phyloP scores from a whole-genome alignment of 495 filamentous ascomycete species.

The Aspergillus olivimuriae region DNA sequence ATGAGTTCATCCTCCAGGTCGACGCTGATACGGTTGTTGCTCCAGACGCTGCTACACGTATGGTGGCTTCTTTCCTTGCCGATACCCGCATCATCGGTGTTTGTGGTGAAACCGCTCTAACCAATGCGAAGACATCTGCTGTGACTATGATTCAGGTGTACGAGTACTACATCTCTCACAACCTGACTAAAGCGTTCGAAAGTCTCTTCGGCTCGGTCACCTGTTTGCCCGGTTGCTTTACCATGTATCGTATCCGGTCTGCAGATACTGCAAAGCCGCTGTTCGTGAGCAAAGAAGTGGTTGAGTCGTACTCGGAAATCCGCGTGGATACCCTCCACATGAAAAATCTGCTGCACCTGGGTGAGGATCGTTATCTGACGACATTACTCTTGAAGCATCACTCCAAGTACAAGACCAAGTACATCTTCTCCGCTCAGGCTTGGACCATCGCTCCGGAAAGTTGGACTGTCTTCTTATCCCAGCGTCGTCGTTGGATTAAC shows the following conservation, averaged over 20 bases:
- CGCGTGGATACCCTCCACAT: conserved; percentile 97
- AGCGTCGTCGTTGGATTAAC: conserved; percentile 99
- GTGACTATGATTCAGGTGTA: conserved; percentile 99
- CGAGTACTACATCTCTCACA: conserved; percentile 99
- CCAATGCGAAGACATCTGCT: conserved; percentile 87
- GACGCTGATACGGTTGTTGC: conserved; percentile 96
- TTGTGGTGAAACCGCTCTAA: conserved; percentile 90
- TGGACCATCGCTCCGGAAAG: conserved; percentile 95
- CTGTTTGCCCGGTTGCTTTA: conserved; percentile 96
- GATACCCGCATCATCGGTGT: conserved; percentile 89
- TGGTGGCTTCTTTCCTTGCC: conserved; percentile 84
- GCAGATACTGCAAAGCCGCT: conserved; percentile 91
- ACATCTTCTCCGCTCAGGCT: conserved; percentile 83
- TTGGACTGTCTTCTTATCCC: conserved; percentile 91
- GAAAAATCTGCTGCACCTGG: conserved; percentile 94
- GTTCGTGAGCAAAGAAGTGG: conserved; percentile 87
- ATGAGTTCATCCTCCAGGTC: conserved; percentile 95
- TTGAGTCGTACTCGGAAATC: conserved; percentile 81
- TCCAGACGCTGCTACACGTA: conserved; percentile 82
- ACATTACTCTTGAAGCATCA: conserved; percentile 92
- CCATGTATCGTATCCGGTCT: conserved; percentile 94
- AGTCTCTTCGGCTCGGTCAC: conserved; percentile 95
- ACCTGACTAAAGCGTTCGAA: conserved; percentile 97
- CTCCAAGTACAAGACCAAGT: conserved; percentile 95
- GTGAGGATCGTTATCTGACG: conserved; percentile 91